These are phyloP conservation scores for Nemophila menziesii DNA, from an alignment of 257 asterid genomes.

Conservation along the genomic window DNA sequence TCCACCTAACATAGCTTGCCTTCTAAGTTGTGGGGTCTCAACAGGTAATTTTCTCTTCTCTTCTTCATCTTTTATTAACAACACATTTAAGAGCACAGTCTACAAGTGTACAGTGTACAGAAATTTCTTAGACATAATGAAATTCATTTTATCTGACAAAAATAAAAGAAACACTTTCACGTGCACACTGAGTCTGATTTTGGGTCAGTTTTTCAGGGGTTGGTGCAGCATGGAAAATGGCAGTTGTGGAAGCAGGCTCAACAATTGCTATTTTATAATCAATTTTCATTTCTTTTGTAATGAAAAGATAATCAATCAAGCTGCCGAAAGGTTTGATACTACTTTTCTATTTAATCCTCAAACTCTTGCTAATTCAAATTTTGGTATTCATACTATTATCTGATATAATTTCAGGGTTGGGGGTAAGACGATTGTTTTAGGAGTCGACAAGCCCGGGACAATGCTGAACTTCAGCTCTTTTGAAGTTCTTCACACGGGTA, in stretches of 20 bases:
- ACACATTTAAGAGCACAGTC: no score
- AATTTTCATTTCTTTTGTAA: not conserved
- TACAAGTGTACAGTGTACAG: no score
- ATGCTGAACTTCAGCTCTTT: conserved; percentile 26
- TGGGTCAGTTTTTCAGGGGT: conserved; percentile 57
- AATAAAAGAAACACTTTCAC: no score
- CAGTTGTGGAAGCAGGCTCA: conserved; percentile 74
- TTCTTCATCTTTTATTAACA: not conserved
- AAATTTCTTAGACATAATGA: no score
- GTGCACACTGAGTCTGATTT: no score
- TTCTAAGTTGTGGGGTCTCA: conserved; percentile 84
- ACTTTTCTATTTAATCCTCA: no score
- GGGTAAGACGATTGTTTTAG: conserved; percentile 81
- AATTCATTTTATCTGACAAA: no score
- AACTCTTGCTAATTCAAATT: no score
- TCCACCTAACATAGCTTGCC: conserved; percentile 79
- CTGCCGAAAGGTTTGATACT: conserved; percentile 50
- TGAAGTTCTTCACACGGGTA: conserved; percentile 37
- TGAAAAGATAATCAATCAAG: conserved; percentile 45
- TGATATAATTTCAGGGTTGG: conserved; percentile 47
- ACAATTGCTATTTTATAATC: conserved; percentile 47
- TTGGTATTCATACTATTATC: no score
- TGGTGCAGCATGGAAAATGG: conserved; percentile 82
- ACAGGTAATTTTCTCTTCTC: conserved; percentile 50
- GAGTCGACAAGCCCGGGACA: conserved; percentile 50